phyloP scores from a whole-genome alignment of 768 basidiomycete genomes.

The Pleurotus pulmonarius region DNA sequence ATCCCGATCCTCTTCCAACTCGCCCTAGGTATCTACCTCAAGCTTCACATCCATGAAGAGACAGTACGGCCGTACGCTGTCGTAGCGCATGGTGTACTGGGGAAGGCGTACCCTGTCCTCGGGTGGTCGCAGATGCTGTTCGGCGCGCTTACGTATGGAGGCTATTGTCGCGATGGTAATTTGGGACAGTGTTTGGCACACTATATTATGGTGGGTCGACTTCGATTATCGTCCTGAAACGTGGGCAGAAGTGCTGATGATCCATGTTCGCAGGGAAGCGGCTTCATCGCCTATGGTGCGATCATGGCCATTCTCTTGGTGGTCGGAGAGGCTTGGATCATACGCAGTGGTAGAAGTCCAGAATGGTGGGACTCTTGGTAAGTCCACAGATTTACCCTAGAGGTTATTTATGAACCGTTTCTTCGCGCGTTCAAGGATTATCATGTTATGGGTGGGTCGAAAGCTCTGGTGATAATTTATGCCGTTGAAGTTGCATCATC shows the following conservation, averaged over 20 bases:
- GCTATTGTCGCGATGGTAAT: constrained; percentile 76
- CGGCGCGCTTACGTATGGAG: constrained; percentile 68
- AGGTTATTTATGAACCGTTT: neutral
- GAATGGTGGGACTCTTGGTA: constrained; percentile 86
- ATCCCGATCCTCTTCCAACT: constrained; percentile 66
- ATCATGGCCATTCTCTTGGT: constrained; percentile 78
- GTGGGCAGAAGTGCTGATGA: neutral
- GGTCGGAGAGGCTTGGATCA: constrained; percentile 75
- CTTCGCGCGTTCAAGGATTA: constrained; percentile 28
- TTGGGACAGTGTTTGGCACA: constrained; percentile 87
- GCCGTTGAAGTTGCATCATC: neutral
- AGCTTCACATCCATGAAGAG: constrained; percentile 83
- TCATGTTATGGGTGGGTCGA: constrained; percentile 44
- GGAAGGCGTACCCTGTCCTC: constrained; percentile 78
- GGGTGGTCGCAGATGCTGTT: constrained; percentile 91
- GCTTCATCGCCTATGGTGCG: constrained; percentile 83
- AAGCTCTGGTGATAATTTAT: neutral
- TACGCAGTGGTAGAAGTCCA: constrained; percentile 67
- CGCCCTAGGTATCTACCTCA: constrained; percentile 81
- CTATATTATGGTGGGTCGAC: constrained; percentile 63
- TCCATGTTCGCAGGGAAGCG: constrained; percentile 41
- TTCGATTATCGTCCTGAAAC: no score
- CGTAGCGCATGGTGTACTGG: constrained; percentile 69
- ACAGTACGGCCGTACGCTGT: constrained; percentile 72
- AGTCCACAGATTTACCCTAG: constrained; percentile 16